Percentiles rank a stretch among this genome's conserved stretches.
These are phyloP conservation scores for Houttuynia cordata DNA, from an alignment of 164 flowering plant genomes.

Conservation along the genomic window DNA sequence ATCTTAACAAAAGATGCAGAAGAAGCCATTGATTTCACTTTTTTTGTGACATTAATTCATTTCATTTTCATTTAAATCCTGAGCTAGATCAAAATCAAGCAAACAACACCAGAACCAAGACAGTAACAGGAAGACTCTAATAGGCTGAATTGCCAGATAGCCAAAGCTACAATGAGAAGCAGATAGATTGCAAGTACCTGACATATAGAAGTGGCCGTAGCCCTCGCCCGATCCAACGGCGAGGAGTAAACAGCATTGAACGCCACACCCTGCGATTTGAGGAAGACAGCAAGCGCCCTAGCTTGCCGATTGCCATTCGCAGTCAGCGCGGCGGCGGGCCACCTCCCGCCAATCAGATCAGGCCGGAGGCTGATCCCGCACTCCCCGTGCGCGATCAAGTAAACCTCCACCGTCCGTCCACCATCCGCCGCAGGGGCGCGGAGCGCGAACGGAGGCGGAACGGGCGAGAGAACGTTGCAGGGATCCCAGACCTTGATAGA, in stretches of 20 bases:
- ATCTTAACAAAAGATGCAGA: too few species aligned
- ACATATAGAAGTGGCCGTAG: constrained; percentile 70
- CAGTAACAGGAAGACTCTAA: too few species aligned
- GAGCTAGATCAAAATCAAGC: too few species aligned
- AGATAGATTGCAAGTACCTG: constrained; percentile 36
- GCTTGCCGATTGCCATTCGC: constrained; percentile 79
- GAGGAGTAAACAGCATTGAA: constrained; percentile 74
- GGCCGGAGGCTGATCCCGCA: constrained; percentile 63
- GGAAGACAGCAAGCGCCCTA: constrained; percentile 83
- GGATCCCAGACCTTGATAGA: constrained; percentile 99
- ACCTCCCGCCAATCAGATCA: constrained; percentile 79
- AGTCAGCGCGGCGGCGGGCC: constrained; percentile 57
- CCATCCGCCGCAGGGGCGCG: constrained; percentile 27
- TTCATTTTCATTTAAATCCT: too few species aligned
- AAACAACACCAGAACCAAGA: too few species aligned
- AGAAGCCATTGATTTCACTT: too few species aligned
- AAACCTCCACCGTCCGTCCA: constrained; percentile 49
- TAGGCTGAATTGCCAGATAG: too few species aligned
- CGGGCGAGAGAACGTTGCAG: constrained; percentile 67
- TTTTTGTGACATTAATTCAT: too few species aligned
- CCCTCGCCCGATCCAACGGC: constrained; percentile 74
- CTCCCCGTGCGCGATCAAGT: constrained; percentile 79
- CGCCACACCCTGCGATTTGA: constrained; percentile 73
- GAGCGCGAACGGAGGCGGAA: constrained; percentile 8
- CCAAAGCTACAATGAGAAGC: not conserved